A percentile compares a stretch with the other conserved stretches of the same genome.
phyloP scores from a whole-genome alignment of 2,329 filamentous ascomycete species.

The Phoma sp. region DNA sequence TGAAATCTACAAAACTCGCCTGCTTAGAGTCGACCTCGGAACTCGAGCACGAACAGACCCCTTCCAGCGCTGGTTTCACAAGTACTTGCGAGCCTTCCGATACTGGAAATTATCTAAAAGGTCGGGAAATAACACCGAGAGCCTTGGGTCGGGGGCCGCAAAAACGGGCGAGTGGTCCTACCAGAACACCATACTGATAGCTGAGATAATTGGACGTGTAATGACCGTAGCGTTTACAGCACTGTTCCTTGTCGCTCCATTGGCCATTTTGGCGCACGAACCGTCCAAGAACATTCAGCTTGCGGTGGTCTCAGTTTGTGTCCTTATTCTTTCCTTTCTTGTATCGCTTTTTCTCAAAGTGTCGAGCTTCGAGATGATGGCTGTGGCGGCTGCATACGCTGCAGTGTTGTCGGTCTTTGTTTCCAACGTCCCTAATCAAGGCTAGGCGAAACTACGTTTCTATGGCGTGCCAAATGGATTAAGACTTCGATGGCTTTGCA shows the following conservation, averaged over 20 bases:
- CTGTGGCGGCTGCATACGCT: neutral
- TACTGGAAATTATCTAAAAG: neutral
- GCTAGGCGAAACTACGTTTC: too few relatives aligned
- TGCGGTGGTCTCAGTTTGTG: neutral
- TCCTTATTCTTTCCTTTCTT: neutral
- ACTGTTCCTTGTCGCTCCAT: neutral
- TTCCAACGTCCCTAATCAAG: neutral
- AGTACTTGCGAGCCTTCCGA: neutral
- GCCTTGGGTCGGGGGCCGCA: neutral
- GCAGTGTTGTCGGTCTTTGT: neutral
- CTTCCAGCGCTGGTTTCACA: neutral
- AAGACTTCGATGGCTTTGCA: too few relatives aligned
- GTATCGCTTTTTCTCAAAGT: neutral
- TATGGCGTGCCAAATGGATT: too few relatives aligned
- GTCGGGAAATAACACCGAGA: neutral
- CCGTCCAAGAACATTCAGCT: neutral
- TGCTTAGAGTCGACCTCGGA: neutral
- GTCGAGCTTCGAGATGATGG: neutral
- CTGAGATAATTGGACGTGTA: neutral
- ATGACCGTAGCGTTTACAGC: neutral
- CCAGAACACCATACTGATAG: neutral
- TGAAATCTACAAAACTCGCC: neutral
- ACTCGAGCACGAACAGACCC: neutral
- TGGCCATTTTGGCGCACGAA: neutral
- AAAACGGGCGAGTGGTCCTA: neutral